Base-by-base conservation (phyloP, 306 rosid genomes). In the Alnus rubra region DNA sequence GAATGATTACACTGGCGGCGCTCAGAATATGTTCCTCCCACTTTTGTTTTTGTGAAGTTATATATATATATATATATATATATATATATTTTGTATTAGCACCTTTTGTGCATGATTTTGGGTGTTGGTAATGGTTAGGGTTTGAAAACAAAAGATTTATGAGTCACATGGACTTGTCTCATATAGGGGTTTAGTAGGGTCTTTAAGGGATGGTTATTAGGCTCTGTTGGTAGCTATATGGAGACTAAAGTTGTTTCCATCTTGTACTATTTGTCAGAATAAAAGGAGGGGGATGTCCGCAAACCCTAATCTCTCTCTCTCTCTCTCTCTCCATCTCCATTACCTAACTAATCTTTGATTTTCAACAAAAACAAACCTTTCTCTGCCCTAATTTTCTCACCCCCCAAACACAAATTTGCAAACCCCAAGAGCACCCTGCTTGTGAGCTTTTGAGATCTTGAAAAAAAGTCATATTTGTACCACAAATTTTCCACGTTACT, bases 1-100 rank as follows among this genome's bases (percentile, higher is more conserved):
- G 86, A 89, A 94, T 90, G 87, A 91, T 88, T 91, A 89, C 92
- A 87, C 89, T 88, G 97, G 88, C 93, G 91, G 94, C 94, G 88
- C 85, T 83, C 97, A 89, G 97, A 91, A 88, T 33, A 78, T 94
- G 97, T 90, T 88, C 82, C 97, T 88, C 87, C 89, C 16, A 33
- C 82, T 83, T 88, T 74, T 90, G 80, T 53, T 83, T 83, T 53
- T 52, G 59, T 47, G 28, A 23, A 23, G 28, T 23, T 23, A 23
- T 23, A 23, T 23, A 23, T 23, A 23, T 23, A 23, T 23, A 23
- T 23, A 23, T 23, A 23, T 23, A 23, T 23, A 23, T 23, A 23
- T 23, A 23, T 23, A 23, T 23, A 23, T 23, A 23, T 23, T 23
- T 23, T 23, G 28, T 23, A 23, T 23, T 23, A 0, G 28, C 28